A percentile compares a stretch with the other conserved stretches of the same genome.
Conservation (phyloP, 441 rosid species). For the Brassica hybrid region DNA sequence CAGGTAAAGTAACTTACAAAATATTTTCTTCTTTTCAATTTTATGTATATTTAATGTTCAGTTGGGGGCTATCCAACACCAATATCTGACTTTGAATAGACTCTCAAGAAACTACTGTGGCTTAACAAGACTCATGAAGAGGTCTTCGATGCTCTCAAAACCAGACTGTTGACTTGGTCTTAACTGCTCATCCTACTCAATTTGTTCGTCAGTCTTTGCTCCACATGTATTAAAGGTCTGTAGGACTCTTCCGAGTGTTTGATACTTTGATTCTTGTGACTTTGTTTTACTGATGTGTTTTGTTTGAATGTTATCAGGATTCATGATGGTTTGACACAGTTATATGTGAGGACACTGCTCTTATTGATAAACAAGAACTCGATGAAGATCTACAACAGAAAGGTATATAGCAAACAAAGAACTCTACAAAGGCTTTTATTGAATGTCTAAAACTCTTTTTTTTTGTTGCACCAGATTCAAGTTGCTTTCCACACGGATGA, state of each 20-base stretch:
- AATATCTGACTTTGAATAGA: slow-evolving; percentile 87
- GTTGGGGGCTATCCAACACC: slow-evolving; percentile 79
- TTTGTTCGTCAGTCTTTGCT: slow-evolving; percentile 85
- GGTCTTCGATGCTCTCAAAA: slow-evolving; percentile 87
- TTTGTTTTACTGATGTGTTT: slow-evolving; percentile 11
- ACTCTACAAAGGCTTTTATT: background rate
- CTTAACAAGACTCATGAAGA: slow-evolving; percentile 82
- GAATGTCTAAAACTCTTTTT: slow-evolving; percentile 14
- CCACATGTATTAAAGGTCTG: slow-evolving; percentile 82
- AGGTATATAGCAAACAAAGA: slow-evolving; percentile 48
- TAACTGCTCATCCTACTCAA: slow-evolving; percentile 97
- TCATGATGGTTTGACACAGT: slow-evolving; percentile 72
- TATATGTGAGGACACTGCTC: slow-evolving; percentile 83
- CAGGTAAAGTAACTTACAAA: too few relatives aligned
- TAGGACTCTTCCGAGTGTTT: background rate
- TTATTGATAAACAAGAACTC: slow-evolving; percentile 90
- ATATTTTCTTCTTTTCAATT: too few relatives aligned
- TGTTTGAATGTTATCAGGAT: slow-evolving; percentile 52
- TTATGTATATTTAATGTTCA: too few relatives aligned
- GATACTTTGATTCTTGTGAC: background rate
- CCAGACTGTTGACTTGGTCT: slow-evolving; percentile 87
- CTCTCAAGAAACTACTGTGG: slow-evolving; percentile 66
- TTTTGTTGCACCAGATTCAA: slow-evolving; percentile 53
- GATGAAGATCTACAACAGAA: slow-evolving; percentile 88
- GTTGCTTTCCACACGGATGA: slow-evolving; percentile 47